These are phyloP conservation scores for Venustampulla echinocandica DNA, from an alignment of 495 filamentous ascomycete genomes.

Conservation along the genomic window DNA sequence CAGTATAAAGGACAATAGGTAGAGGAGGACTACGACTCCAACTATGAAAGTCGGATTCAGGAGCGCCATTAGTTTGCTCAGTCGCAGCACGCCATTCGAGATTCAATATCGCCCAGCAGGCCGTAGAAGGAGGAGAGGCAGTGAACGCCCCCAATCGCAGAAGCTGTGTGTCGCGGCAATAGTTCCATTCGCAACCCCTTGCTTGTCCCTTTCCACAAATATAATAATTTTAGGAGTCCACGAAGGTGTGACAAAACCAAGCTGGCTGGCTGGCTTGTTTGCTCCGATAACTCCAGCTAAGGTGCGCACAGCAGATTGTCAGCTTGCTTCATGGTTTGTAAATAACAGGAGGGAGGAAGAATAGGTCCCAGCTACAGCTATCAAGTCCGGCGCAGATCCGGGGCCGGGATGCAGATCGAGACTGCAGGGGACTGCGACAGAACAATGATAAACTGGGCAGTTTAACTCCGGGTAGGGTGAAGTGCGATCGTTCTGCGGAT, in stretches of 20 bases:
- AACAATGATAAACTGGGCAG: no score
- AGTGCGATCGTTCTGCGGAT: no score
- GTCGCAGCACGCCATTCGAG: conserved; percentile 11
- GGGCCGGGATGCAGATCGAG: no score
- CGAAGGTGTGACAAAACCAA: no score
- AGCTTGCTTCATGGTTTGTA: not conserved
- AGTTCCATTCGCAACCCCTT: conserved; percentile 1
- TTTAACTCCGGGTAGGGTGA: no score
- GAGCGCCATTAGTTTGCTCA: conserved; percentile 18
- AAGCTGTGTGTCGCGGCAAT: not conserved
- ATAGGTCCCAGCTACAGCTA: no score
- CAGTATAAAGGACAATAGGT: conserved; percentile 83
- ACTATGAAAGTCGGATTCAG: conserved; percentile 69
- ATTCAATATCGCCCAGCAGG: not conserved
- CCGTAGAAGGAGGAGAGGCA: not conserved
- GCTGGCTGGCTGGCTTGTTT: no score
- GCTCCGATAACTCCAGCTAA: not conserved
- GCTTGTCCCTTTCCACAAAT: no score
- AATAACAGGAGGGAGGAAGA: no score
- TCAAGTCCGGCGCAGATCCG: no score
- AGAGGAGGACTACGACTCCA: conserved; percentile 73
- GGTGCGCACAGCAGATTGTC: conserved; percentile 1
- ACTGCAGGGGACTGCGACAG: no score
- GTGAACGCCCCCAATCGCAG: not conserved
- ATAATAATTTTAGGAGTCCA: no score